These are phyloP conservation scores for Kwoniella heveanensis DNA, from an alignment of 768 basidiomycete genomes.

Conservation along the genomic window DNA sequence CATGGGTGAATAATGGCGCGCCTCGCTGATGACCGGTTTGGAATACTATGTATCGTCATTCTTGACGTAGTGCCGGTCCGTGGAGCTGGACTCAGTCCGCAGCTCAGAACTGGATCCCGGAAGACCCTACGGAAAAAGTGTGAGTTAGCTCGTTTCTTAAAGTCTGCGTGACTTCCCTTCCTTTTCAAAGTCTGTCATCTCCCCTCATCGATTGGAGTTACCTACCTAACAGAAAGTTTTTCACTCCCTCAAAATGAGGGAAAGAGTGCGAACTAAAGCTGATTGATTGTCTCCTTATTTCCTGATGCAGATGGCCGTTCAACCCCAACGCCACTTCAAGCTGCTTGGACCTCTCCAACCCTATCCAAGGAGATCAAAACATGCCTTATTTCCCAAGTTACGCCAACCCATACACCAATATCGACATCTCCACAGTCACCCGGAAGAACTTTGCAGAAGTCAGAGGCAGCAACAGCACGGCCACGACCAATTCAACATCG, in stretches of 20 bases:
- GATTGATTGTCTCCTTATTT: not conserved
- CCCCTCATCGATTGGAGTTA: too few relatives aligned
- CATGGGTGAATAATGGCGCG: too few relatives aligned
- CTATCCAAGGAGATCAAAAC: slow-evolving; percentile 37
- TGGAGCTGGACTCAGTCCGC: slow-evolving; percentile 49
- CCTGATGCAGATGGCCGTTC: slow-evolving; percentile 30
- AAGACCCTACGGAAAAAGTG: slow-evolving; percentile 43
- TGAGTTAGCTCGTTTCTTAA: too few relatives aligned
- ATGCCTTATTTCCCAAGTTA: slow-evolving; percentile 35
- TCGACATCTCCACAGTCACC: slow-evolving; percentile 25
- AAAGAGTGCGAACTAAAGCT: too few relatives aligned
- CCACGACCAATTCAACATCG: not conserved
- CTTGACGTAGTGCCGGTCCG: slow-evolving; percentile 37
- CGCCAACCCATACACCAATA: slow-evolving; percentile 30
- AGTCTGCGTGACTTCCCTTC: too few relatives aligned
- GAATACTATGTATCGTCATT: too few relatives aligned
- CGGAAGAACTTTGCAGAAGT: slow-evolving; percentile 19
- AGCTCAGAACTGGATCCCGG: slow-evolving; percentile 49
- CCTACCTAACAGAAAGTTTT: too few relatives aligned
- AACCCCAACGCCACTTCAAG: slow-evolving; percentile 22
- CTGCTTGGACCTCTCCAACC: slow-evolving; percentile 31
- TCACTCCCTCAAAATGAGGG: too few relatives aligned
- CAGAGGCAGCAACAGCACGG: not conserved
- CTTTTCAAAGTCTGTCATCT: too few relatives aligned
- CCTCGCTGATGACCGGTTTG: not conserved